Conservation (phyloP, 176 grass and related monocot species). For the Eleusine indica region DNA sequence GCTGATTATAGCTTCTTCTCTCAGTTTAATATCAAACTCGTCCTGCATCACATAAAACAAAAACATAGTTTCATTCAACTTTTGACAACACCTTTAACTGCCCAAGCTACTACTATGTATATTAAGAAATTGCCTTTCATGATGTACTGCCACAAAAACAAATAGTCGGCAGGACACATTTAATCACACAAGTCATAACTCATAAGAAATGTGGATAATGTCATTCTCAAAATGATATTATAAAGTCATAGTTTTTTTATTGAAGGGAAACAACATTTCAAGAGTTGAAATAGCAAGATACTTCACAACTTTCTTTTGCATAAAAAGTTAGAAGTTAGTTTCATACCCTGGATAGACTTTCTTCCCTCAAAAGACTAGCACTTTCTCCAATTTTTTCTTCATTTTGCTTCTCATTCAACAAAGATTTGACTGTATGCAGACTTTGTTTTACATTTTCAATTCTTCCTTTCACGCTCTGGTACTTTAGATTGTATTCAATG, state of each 20-base stretch:
- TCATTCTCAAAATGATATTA: slow-evolving; percentile 16
- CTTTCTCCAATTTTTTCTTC: slow-evolving; percentile 33
- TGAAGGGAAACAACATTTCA: background rate
- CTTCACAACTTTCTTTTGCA: background rate
- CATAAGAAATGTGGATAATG: slow-evolving; percentile 10
- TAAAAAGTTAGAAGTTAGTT: slow-evolving; percentile 22
- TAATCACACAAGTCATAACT: slow-evolving; percentile 21
- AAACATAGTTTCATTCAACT: slow-evolving; percentile 27
- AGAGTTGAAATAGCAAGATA: background rate
- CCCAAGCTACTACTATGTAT: background rate
- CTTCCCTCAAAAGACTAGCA: slow-evolving; percentile 24
- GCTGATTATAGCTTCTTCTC: slow-evolving; percentile 64
- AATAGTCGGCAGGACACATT: background rate
- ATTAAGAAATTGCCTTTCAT: background rate
- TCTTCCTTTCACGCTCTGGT: slow-evolving; percentile 55
- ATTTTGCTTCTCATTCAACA: slow-evolving; percentile 58
- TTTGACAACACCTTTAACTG: slow-evolving; percentile 8
- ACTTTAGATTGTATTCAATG: slow-evolving; percentile 58
- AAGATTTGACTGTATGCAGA: slow-evolving; percentile 37
- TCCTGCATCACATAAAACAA: slow-evolving; percentile 51
- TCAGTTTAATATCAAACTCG: slow-evolving; percentile 60
- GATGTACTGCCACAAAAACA: background rate
- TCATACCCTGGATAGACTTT: slow-evolving; percentile 42
- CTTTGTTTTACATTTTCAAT: slow-evolving; percentile 64
- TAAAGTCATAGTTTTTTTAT: background rate